These are phyloP conservation scores for Mesostigma viride DNA, from an alignment of 139 green algal species.

Conservation along the genomic window DNA sequence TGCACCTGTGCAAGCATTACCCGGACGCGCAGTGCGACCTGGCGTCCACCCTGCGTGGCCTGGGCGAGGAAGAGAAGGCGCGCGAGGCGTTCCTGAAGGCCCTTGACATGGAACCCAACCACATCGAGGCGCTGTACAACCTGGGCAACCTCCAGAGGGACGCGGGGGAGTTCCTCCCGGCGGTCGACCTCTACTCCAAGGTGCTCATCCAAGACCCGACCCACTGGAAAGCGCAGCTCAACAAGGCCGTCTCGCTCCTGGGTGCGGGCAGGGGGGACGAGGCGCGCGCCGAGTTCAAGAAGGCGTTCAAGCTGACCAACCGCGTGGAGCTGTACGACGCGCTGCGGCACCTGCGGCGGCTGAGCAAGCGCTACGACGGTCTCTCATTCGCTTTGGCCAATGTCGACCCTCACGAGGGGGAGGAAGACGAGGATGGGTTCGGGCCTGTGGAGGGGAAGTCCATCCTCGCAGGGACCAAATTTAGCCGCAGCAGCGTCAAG, in stretches of 20 bases:
- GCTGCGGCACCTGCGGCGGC: slow-evolving; percentile 25
- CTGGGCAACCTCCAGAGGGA: slow-evolving; percentile 44
- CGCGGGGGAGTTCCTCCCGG: slow-evolving; percentile 34
- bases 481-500: background rate
- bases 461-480: slow-evolving; percentile 14
- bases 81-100: slow-evolving; percentile 35
- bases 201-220: slow-evolving; percentile 34
- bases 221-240: slow-evolving; percentile 50
- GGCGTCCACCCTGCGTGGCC: slow-evolving; percentile 41
- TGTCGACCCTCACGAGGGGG: background rate
- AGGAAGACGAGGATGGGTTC: background rate
- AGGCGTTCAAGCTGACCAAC: slow-evolving; percentile 22
- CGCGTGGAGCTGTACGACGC: slow-evolving; percentile 36
- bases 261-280: slow-evolving; percentile 31
- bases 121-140: slow-evolving; percentile 54
- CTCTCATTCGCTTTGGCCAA: background rate
- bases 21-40: slow-evolving; percentile 55
- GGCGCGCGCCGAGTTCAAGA: slow-evolving; percentile 22
- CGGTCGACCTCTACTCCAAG: slow-evolving; percentile 39
- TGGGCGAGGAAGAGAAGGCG: slow-evolving; percentile 38
- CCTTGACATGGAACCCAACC: slow-evolving; percentile 25
- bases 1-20: slow-evolving; percentile 43
- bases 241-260: slow-evolving; percentile 47
- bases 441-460: background rate
- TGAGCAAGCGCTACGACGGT: slow-evolving; percentile 17